A percentile compares a stretch with the other conserved stretches of the same genome.
These are phyloP conservation scores for Davidsoniella virescens DNA, from an alignment of 2,329 filamentous ascomycete genomes.

Conservation along the genomic window DNA sequence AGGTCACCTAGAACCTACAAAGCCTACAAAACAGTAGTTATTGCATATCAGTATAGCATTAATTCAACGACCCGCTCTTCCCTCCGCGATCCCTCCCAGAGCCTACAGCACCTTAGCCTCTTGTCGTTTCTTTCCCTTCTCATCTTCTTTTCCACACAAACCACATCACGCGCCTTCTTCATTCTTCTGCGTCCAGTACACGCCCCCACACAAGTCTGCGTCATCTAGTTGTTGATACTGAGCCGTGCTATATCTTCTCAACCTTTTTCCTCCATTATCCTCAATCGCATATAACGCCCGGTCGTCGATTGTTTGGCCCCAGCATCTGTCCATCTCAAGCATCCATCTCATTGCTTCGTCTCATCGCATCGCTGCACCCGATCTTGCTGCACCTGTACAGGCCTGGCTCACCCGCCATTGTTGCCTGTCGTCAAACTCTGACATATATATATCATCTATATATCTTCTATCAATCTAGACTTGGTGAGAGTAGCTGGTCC, in stretches of 20 bases:
- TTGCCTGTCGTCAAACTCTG: neutral
- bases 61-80: conserved; percentile 4
- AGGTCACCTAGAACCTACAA: neutral
- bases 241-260: neutral
- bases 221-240: no score
- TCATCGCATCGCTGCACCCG: no score
- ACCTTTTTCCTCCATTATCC: neutral
- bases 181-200: neutral
- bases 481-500: no score
- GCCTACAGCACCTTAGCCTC: neutral
- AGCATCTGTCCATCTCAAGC: no score
- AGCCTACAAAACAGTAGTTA: neutral
- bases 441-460: no score
- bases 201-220: neutral
- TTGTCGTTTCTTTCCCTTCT: conserved; percentile 6
- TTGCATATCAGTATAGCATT: neutral
- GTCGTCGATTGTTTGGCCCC: neutral
- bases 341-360: no score
- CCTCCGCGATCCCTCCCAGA: conserved; percentile 8
- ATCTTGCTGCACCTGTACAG: no score
- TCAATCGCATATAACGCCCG: neutral
- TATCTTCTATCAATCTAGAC: no score
- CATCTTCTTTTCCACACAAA: neutral
- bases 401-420: neutral
- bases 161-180: conserved; percentile 1